Evolutionary conservation across 2,329 filamentous ascomycete genomes (phyloP).

Genomic region (Akanthomyces muscarius): DNA sequence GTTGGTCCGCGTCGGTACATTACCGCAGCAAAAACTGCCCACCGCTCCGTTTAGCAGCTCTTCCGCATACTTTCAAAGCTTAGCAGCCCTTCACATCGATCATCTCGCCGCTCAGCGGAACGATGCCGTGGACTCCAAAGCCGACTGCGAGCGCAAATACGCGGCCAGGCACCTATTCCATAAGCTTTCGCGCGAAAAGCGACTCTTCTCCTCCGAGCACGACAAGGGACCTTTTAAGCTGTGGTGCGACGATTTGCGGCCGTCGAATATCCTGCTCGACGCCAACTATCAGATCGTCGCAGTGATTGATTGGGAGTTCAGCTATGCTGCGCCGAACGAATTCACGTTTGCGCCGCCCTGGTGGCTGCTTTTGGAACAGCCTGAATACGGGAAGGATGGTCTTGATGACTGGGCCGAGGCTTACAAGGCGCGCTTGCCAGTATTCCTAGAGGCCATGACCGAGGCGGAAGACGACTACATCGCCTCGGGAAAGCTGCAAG

Average conservation of each 20-base stretch:
- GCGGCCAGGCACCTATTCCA: not conserved
- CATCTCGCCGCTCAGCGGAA: not conserved
- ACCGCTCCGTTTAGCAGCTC: not conserved
- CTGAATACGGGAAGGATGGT: not conserved
- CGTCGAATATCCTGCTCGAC: not conserved
- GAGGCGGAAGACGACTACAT: not conserved
- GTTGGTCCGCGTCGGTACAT: not conserved
- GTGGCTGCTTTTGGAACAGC: constrained; percentile 1
- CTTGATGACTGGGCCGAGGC: not conserved
- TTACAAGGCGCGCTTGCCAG: not conserved
- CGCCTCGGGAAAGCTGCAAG: not conserved
- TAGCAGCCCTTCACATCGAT: not conserved
- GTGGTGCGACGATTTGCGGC: not conserved
- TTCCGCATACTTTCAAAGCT: not conserved
- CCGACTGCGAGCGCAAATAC: not conserved
- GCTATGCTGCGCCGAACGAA: not conserved
- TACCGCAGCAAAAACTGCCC: not conserved
- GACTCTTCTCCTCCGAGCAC: not conserved
- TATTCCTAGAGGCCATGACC: not conserved
- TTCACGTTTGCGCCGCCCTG: not conserved
- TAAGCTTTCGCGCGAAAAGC: not conserved
- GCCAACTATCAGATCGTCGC: not conserved
- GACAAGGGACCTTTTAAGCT: not conserved
- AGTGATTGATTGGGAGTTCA: not conserved
- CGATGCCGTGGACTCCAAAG: not conserved